Base-by-base conservation (phyloP, 352 stramenopile species). In the Pythium myriotylum region DNA sequence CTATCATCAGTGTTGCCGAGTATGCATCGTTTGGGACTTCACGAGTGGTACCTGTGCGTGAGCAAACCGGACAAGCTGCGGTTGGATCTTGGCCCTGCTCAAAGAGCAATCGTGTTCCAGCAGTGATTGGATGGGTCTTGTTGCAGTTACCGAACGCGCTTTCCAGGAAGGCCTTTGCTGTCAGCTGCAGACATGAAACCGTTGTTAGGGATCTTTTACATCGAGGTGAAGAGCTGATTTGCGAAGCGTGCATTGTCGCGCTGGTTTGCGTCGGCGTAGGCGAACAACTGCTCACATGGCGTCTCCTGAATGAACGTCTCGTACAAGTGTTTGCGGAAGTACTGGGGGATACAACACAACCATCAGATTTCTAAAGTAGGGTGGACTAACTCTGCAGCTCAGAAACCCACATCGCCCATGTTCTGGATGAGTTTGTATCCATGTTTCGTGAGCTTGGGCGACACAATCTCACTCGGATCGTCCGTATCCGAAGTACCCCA, bases 371-470 rank as follows among this genome's bases (percentile, higher is more conserved):
- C 20, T 35, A 5, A 35, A 10, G 29, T 35, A 35, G n/a, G n/a
- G n/a, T 35, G 5, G 29, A 10, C 29, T 10, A 35, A 5, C 10
- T 10, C 10, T 10, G 10, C 29, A 35, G 29, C 29, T 35, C 10
- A 10, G 20, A 20, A 43, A 59, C 59, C 12, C 33, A 87, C 82
- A 59, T 88, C 62, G 32, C 83, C 83, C 83, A 92, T 92, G 37
- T 61, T 65, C 58, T 89, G 62, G 2, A 92, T 62, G 22, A 89
- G 68, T 22, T 71, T 58, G 53, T 77, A 87, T 47, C 83, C 83
- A 70, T 92, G 83, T 50, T 85, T 86, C 9, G 83, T 92, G 61
- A 92, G 75, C 57, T 92, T 92, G n/a, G 83, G 83, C 7, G 80
- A 84, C 54, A 92, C 83, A 55, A 76, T 62, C 60, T 90, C 81